Percentiles rank a stretch among this genome's conserved stretches.
Evolutionary conservation across 1,284 basidiomycete species (phyloP).

Genomic region (Thecaphora thlaspeos): DNA sequence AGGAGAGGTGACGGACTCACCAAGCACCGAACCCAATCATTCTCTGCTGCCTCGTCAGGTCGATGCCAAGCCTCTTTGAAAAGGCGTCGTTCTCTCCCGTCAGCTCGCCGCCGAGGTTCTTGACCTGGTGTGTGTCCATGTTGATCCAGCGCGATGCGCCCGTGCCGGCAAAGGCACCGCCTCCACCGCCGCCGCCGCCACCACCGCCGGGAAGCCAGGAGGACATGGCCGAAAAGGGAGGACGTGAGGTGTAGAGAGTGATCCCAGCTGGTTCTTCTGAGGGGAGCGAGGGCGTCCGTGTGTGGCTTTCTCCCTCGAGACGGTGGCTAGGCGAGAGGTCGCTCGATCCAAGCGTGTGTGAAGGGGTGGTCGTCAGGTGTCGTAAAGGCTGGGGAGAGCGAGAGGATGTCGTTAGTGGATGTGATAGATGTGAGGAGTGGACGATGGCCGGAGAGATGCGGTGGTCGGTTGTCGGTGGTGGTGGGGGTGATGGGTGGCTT

Average conservation of each 20-base stretch:
- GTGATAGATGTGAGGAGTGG: too few species aligned
- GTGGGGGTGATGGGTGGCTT: too few species aligned
- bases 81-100: slow-evolving; percentile 50
- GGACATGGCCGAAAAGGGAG: background rate
- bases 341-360: too few species aligned
- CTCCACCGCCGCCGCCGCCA: slow-evolving; percentile 4
- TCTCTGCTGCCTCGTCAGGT: slow-evolving; percentile 47
- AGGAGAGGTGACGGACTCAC: too few species aligned
- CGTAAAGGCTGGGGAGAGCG: too few species aligned
- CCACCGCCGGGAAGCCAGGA: background rate
- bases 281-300: too few species aligned
- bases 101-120: slow-evolving; percentile 43
- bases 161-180: slow-evolving; percentile 18
- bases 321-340: too few species aligned
- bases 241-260: background rate
- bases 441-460: too few species aligned
- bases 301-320: too few species aligned
- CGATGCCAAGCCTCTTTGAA: slow-evolving; percentile 41
- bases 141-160: slow-evolving; percentile 44
- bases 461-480: too few species aligned
- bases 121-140: slow-evolving; percentile 45
- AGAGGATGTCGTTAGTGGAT: too few species aligned
- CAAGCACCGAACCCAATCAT: slow-evolving; percentile 48
- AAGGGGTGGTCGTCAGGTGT: too few species aligned
- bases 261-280: background rate